Percentiles rank a stretch among this genome's conserved stretches.
phyloP scores from a whole-genome alignment of 202 grass and related monocot species.

The Musa balbisiana region DNA sequence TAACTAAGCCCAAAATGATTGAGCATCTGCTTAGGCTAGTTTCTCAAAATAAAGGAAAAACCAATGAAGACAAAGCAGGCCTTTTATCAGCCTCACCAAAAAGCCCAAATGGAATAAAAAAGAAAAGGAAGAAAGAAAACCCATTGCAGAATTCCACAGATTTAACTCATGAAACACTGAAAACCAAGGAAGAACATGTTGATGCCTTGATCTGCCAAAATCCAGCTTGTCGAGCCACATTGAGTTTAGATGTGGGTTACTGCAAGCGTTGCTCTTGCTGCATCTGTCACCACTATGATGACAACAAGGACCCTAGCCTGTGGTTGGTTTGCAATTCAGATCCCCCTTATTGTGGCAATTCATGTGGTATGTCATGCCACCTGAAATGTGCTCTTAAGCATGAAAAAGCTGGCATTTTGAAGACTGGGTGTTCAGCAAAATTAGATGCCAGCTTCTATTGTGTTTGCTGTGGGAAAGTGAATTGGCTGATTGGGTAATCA shows the following conservation, averaged over 20 bases:
- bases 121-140: conserved; percentile 41
- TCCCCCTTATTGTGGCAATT: conserved; percentile 48
- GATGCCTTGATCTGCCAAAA: conserved; percentile 56
- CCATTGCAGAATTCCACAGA: conserved; percentile 24
- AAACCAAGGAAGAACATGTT: conserved; percentile 24
- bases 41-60: conserved; percentile 42
- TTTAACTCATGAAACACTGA: conserved; percentile 32
- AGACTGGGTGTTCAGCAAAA: conserved; percentile 46
- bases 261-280: conserved; percentile 91
- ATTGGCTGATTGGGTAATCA: conserved; percentile 69
- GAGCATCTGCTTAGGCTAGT: conserved; percentile 68
- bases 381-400: conserved; percentile 79
- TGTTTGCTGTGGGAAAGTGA: conserved; percentile 73
- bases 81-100: conserved; percentile 14
- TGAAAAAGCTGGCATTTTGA: conserved; percentile 62
- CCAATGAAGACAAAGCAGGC: conserved; percentile 22
- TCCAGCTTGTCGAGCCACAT: conserved; percentile 63
- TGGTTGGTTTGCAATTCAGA: conserved; percentile 94
- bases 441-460: conserved; percentile 78
- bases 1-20: conserved; percentile 90
- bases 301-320: conserved; percentile 91
- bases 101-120: conserved; percentile 33
- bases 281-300: conserved; percentile 79
- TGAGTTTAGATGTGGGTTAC: conserved; percentile 53
- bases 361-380: conserved; percentile 80